These are phyloP conservation scores for Mycotypha africana DNA, from an alignment of 371 early-diverging fungal genomes.

Conservation along the genomic window DNA sequence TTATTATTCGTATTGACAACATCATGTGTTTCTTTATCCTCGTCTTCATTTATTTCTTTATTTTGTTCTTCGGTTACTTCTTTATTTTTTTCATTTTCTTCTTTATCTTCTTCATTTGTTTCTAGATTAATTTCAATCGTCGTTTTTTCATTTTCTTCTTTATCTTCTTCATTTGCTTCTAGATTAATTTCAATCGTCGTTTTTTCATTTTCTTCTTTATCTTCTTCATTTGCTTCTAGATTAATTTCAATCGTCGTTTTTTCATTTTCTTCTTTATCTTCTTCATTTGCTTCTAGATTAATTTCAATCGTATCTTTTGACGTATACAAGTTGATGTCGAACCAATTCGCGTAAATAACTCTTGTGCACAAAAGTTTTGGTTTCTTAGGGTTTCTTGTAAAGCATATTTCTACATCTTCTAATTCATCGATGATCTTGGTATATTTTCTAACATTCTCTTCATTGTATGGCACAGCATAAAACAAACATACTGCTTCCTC, in stretches of 20 bases:
- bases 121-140: too few relatives aligned
- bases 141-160: too few relatives aligned
- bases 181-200: too few relatives aligned
- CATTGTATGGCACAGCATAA: slow-evolving; percentile 1
- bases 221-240: too few relatives aligned
- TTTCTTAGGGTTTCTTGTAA: slow-evolving; percentile 1
- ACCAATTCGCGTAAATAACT: slow-evolving; percentile 1
- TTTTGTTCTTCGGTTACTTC: too few relatives aligned
- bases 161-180: too few relatives aligned
- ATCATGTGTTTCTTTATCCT: background rate
- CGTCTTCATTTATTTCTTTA: too few relatives aligned
- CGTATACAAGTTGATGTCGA: slow-evolving; percentile 2
- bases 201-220: too few relatives aligned
- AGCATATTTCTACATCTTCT: slow-evolving; percentile 1
- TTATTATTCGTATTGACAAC: background rate
- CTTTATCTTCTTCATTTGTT: background rate
- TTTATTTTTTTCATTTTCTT: slow-evolving; percentile 1
- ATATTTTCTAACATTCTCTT: slow-evolving; percentile 4
- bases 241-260: too few relatives aligned
- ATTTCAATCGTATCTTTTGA: background rate
- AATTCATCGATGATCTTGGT: slow-evolving; percentile 6
- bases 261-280: too few relatives aligned
- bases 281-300: too few relatives aligned
- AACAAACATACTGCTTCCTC: slow-evolving; percentile 3
- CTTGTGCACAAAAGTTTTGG: slow-evolving; percentile 6